Evolutionary conservation across 208 protist genomes (phyloP), one percentile per base, ranked within the genome.

Genomic region (Borovskyia barvae): DNA sequence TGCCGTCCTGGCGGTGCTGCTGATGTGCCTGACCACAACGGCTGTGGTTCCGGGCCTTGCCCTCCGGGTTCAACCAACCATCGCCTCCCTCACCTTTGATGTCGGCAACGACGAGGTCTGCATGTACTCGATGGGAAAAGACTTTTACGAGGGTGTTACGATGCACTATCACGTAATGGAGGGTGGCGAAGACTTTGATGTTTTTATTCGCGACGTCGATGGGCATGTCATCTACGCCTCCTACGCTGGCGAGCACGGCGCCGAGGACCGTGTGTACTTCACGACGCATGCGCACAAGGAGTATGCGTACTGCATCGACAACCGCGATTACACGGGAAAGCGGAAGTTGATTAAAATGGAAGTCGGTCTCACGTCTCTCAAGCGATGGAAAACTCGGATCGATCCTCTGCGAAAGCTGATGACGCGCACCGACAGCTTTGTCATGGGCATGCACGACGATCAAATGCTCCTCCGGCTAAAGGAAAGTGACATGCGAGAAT

Each of bases 241-340:
- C 9, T 89, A 80, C 36, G 83, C 87, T 7, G 83, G 83, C 4
- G 87, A 94, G 51, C 87, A 94, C 59, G 77, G 53, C 19, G 14
- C 28, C 8, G 75, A 89, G 63, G 87, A 87, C 33, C 74, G 81
- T 8, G 74, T 94, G 14, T 94, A 88, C 72, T 90, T 90, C 53
- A 89, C 82, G 1, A 91, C 85, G 7, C 80, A 72, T 43, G 35
- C 67, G 15, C 62, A 39, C 11, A 55, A 75, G 25, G 81, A 91
- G 53, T 80, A 94, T 56, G 69, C 87, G 0, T 94, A 83, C 64
- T 94, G 87, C 55, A 77, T 94, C 39, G 79, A 94, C 74, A 94
- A 91, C 54, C 45, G 67, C 1, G 62, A 64, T 15, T 86, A 91
- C 71, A 75, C 76, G 0, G 65, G 75, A 7, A 42, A 33, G 17